A percentile compares a stretch with the other conserved stretches of the same genome.
phyloP scores from a whole-genome alignment of 2,329 filamentous ascomycete species.

The Pseudogymnoascus sp. region DNA sequence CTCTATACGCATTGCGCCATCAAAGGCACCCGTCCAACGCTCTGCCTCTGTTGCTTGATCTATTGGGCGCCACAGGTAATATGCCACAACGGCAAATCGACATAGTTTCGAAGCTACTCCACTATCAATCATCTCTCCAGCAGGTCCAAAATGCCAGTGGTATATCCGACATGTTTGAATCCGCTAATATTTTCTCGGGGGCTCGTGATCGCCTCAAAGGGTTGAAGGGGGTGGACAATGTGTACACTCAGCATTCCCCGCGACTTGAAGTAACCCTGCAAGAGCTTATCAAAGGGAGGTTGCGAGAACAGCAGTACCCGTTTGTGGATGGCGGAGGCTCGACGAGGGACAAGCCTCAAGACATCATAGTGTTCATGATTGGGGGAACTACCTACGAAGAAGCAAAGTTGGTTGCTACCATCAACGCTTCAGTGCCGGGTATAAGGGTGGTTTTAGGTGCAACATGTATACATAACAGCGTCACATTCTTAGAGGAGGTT shows the following conservation, averaged over 20 bases:
- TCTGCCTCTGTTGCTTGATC: constrained; percentile 74
- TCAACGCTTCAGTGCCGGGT: constrained; percentile 85
- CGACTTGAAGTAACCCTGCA: constrained; percentile 80
- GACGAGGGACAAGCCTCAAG: constrained; percentile 91
- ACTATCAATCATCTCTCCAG: constrained; percentile 81
- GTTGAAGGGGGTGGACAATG: constrained; percentile 94
- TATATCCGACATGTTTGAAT: constrained; percentile 87
- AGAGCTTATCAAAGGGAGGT: constrained; percentile 82
- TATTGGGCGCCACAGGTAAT: constrained; percentile 75
- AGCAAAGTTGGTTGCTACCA: constrained; percentile 87
- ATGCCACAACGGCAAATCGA: constrained; percentile 68
- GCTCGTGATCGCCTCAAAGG: constrained; percentile 86
- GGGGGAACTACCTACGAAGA: constrained; percentile 95
- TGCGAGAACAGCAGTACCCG: constrained; percentile 82
- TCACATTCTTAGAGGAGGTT: constrained; percentile 82
- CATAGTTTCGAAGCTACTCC: constrained; percentile 71
- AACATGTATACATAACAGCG: constrained; percentile 80
- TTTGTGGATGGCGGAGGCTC: constrained; percentile 84
- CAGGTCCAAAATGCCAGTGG: constrained; percentile 65
- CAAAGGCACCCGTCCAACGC: constrained; percentile 78
- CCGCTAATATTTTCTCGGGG: constrained; percentile 81
- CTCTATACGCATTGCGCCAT: constrained; percentile 91
- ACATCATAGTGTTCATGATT: constrained; percentile 89
- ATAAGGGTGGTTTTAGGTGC: constrained; percentile 83
- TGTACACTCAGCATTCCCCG: constrained; percentile 95